Evolutionary conservation across 1,284 basidiomycete genomes (phyloP).

Genomic region (Fistulinella staudtii): DNA sequence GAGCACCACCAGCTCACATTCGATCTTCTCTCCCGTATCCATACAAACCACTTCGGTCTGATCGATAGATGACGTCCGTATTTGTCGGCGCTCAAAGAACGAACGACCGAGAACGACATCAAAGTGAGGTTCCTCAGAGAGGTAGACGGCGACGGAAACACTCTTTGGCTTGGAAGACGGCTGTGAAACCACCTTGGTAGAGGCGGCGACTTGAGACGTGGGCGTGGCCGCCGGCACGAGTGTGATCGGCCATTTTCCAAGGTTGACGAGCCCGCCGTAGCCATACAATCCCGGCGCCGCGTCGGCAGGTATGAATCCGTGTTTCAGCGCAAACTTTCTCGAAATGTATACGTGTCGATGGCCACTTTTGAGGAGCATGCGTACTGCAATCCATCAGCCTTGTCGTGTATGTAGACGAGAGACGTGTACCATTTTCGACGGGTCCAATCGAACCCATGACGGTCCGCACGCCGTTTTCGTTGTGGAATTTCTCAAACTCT

Average conservation of each 20-base stretch:
- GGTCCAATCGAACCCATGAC: slow-evolving; percentile 90
- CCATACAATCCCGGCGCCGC: slow-evolving; percentile 82
- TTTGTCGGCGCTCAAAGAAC: slow-evolving; percentile 89
- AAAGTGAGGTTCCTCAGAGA: slow-evolving; percentile 95
- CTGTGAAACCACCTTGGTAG: slow-evolving; percentile 11
- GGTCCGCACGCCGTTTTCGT: slow-evolving; percentile 89
- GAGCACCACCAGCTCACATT: slow-evolving; percentile 88
- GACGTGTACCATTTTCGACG: slow-evolving; percentile 70
- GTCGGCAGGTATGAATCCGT: slow-evolving; percentile 87
- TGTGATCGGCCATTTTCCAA: slow-evolving; percentile 79
- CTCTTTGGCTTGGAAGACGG: slow-evolving; percentile 36
- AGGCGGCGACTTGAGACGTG: slow-evolving; percentile 7
- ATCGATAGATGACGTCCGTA: slow-evolving; percentile 80
- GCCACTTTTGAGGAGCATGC: slow-evolving; percentile 92
- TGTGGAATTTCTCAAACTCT: slow-evolving; percentile 83
- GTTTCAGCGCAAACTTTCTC: slow-evolving; percentile 84
- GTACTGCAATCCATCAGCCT: slow-evolving; percentile 45
- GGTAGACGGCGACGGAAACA: slow-evolving; percentile 53
- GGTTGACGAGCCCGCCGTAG: slow-evolving; percentile 77
- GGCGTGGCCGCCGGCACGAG: slow-evolving; percentile 38
- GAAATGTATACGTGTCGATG: slow-evolving; percentile 96
- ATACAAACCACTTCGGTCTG: slow-evolving; percentile 90
- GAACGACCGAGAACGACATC: slow-evolving; percentile 92
- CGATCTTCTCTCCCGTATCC: slow-evolving; percentile 92
- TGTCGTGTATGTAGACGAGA: background rate